Conservation (phyloP, 306 rosid genomes). For the Ormosia semicastrata region DNA sequence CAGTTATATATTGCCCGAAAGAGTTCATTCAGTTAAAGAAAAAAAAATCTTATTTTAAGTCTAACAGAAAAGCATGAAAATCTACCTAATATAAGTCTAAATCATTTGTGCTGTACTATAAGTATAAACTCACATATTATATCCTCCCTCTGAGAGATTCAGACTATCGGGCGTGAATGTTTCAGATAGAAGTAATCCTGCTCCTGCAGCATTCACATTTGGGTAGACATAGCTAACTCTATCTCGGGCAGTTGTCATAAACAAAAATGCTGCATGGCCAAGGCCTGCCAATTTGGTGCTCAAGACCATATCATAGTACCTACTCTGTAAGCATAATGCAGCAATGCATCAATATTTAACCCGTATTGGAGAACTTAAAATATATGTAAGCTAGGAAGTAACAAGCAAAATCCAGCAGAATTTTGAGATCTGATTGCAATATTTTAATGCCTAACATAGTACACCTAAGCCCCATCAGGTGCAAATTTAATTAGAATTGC, state of each 20-base stretch:
- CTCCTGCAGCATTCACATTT: slow-evolving; percentile 92
- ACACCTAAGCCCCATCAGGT: not conserved
- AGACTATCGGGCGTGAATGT: slow-evolving; percentile 57
- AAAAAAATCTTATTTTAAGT: not conserved
- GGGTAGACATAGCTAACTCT: slow-evolving; percentile 87
- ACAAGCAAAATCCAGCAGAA: not conserved
- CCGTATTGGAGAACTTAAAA: not conserved
- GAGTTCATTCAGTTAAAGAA: not conserved
- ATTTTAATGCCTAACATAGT: not conserved
- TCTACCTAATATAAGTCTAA: not conserved
- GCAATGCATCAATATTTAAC: slow-evolving; percentile 12
- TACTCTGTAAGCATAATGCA: slow-evolving; percentile 49
- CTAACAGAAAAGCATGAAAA: not conserved
- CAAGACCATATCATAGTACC: slow-evolving; percentile 95
- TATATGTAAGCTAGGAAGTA: not conserved
- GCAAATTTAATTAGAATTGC: not conserved
- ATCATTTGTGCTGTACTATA: not conserved
- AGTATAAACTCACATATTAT: slow-evolving; percentile 65
- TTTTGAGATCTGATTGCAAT: slow-evolving; percentile 15
- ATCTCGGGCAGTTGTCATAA: slow-evolving; percentile 84
- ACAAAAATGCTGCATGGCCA: slow-evolving; percentile 83
- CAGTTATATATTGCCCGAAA: not conserved
- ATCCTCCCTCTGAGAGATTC: slow-evolving; percentile 92
- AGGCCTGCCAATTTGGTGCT: slow-evolving; percentile 86
- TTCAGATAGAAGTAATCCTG: slow-evolving; percentile 74